These are phyloP conservation scores for Astrothelium macrocarpum DNA, from an alignment of 495 filamentous ascomycete genomes.

Conservation along the genomic window DNA sequence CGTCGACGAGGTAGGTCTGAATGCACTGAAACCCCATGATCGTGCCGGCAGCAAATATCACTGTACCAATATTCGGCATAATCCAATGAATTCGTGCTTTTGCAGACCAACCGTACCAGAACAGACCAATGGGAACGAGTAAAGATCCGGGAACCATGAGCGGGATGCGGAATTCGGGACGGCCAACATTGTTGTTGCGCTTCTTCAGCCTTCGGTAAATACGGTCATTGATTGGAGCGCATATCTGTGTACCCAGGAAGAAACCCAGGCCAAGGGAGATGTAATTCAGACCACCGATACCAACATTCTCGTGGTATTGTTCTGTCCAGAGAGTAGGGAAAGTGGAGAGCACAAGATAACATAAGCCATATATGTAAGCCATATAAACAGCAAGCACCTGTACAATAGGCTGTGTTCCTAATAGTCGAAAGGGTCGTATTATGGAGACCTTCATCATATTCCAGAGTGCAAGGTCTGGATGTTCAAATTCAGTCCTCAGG, in stretches of 20 bases:
- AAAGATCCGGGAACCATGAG: conserved; percentile 50
- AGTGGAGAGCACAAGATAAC: conserved; percentile 62
- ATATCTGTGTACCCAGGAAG: conserved; percentile 53
- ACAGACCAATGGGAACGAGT: conserved; percentile 52
- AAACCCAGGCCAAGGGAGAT: conserved; percentile 63
- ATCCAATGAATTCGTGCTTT: conserved; percentile 59
- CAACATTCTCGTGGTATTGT: conserved; percentile 50
- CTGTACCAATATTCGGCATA: conserved; percentile 58
- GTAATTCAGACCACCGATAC: conserved; percentile 59
- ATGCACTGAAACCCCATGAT: conserved; percentile 62
- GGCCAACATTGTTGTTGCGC: conserved; percentile 45
- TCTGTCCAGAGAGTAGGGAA: conserved; percentile 55
- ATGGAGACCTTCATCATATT: conserved; percentile 23
- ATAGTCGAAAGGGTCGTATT: conserved; percentile 39
- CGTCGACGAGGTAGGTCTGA: conserved; percentile 69
- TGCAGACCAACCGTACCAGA: conserved; percentile 65
- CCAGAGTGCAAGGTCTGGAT: conserved; percentile 26
- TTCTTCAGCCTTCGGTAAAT: conserved; percentile 55
- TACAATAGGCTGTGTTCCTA: conserved; percentile 46
- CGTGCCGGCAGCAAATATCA: conserved; percentile 46
- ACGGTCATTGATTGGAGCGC: conserved; percentile 52
- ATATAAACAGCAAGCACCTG: conserved; percentile 49
- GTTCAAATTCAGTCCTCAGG: conserved; percentile 57
- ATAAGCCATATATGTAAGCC: conserved; percentile 62
- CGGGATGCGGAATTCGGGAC: conserved; percentile 60